A percentile compares a stretch with the other conserved stretches of the same genome.
Evolutionary conservation across 2,329 filamentous ascomycete species (phyloP).

Genomic region (Fusarium floridanum): DNA sequence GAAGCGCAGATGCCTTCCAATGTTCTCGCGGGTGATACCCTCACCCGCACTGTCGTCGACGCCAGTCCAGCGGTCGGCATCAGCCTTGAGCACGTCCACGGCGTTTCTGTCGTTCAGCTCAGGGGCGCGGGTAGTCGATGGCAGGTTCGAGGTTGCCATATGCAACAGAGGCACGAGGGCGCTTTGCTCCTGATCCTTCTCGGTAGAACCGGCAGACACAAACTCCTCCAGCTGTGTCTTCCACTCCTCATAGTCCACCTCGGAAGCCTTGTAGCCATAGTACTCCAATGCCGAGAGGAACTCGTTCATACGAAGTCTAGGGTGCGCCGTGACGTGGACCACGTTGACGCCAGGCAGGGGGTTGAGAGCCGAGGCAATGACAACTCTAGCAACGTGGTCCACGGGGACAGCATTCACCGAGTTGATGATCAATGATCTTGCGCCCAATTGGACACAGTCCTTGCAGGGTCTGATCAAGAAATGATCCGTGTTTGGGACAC

Average conservation of each 20-base stretch:
- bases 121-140: conserved; percentile 75
- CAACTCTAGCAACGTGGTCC: conserved; percentile 84
- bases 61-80: conserved; percentile 70
- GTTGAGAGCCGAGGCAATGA: conserved; percentile 76
- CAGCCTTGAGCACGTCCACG: conserved; percentile 70
- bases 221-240: conserved; percentile 46
- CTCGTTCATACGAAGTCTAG: conserved; percentile 81
- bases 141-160: conserved; percentile 77
- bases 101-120: conserved; percentile 78
- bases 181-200: conserved; percentile 45
- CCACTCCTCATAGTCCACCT: conserved; percentile 73
- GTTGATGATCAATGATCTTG: conserved; percentile 83
- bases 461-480: conserved; percentile 90
- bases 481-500: conserved; percentile 85
- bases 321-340: conserved; percentile 83
- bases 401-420: conserved; percentile 92
- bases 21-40: conserved; percentile 30
- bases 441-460: conserved; percentile 83
- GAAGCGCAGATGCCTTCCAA: conserved; percentile 28
- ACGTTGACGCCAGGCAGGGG: conserved; percentile 70
- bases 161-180: conserved; percentile 76
- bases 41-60: conserved; percentile 65
- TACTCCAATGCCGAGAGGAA: conserved; percentile 77
- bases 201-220: conserved; percentile 20
- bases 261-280: conserved; percentile 78